phyloP scores from a whole-genome alignment of 345 rosid species.

The Syzygium jambos region DNA sequence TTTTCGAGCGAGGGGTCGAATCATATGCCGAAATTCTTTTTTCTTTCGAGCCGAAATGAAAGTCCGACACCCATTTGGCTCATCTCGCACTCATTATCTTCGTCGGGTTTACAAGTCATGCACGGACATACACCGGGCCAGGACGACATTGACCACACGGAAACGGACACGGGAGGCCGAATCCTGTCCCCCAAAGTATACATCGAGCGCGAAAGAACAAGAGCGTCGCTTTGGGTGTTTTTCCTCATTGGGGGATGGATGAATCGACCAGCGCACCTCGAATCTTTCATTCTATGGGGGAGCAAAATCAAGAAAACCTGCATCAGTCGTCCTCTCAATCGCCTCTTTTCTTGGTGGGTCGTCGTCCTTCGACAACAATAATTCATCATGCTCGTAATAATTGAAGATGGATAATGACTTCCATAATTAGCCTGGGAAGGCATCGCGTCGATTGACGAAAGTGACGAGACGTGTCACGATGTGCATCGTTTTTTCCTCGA shows the following conservation, averaged over 20 bases:
- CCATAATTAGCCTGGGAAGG: background rate
- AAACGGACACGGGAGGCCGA: background rate
- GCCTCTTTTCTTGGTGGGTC: background rate
- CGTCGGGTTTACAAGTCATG: no score
- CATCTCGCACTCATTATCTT: fast-evolving
- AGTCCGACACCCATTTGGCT: background rate
- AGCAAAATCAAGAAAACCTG: background rate
- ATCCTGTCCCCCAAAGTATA: background rate
- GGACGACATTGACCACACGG: fast-evolving
- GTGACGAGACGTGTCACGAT: no score
- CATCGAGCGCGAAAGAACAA: background rate
- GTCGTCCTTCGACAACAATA: background rate
- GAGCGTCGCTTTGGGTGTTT: background rate
- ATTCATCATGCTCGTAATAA: background rate
- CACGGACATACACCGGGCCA: no score
- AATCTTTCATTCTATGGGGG: background rate
- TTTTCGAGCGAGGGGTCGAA: background rate
- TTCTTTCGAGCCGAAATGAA: no score
- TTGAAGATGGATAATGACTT: background rate
- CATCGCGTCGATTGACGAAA: background rate
- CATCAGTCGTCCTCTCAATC: background rate
- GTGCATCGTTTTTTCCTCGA: background rate
- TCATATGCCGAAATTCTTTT: background rate
- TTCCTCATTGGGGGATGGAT: background rate
- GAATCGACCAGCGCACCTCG: background rate